Evolutionary conservation across 768 basidiomycete species (phyloP), one percentile per base, ranked within the genome.

Genomic region (Chalciporus sphaerocephalus): DNA sequence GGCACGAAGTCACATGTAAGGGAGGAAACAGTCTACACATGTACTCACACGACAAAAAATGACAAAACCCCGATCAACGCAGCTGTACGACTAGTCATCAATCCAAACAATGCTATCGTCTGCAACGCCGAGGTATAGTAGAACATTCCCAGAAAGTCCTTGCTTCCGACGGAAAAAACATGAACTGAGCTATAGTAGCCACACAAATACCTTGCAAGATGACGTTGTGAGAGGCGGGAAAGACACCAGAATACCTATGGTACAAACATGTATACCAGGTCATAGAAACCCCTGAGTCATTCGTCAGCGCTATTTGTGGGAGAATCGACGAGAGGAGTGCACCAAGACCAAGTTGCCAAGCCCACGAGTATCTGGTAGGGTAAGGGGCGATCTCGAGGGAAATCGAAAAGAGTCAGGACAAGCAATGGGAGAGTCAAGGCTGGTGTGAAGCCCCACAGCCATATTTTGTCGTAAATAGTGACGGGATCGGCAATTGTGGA

Each of bases 101-200:
- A 60, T 17, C 85, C 85, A 53, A 89, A 89, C 10, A 89, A 65
- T 2, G 79, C 83, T 35, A 88, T 79, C 1, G 82, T 83, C 68
- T 67, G 52, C 74, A 70, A 50, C 18, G 61, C 65, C 70, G 46
- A 66, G 37, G 55, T 67, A 54, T 53, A 65, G 33, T 67, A 67
- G 52, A 73, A 69, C 39, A 70, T 60, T 36, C 54, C 54, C 41
- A 74, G 51, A 46, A 68, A 69, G 54, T 66, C 75, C 44, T 74
- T 68, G 17, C 21, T 62, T 61, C 64, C 67, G 67, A 81, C 80
- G 61, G 54, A 38, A 55, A 71, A 69, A 37, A 62, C 18, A 38
- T 55, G 58, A 40, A 59, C 43, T 15, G 58, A 47, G 37, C 58
- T 56, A 52, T 74, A 73, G 48, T 66, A 69, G 41, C 74, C 69